These are phyloP conservation scores for Colletotrichum paranaense DNA, from an alignment of 2,329 filamentous ascomycete species.

Conservation along the genomic window DNA sequence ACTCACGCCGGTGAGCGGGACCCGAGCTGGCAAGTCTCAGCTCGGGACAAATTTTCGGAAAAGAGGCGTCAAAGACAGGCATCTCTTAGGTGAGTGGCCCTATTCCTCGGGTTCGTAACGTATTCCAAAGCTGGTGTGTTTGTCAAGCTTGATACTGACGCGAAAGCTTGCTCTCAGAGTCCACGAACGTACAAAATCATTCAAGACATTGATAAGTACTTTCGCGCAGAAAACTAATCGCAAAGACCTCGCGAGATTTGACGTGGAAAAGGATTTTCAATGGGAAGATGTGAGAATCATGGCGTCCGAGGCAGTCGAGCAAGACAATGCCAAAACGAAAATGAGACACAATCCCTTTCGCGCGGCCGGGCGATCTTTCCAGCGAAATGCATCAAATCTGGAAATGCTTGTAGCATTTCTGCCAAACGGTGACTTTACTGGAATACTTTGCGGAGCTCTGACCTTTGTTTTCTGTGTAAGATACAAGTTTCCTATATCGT, in stretches of 20 bases:
- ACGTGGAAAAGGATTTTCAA: not conserved
- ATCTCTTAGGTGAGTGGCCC: not conserved
- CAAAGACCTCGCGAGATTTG: not conserved
- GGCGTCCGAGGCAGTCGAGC: slow-evolving; percentile 9
- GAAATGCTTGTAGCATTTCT: slow-evolving; percentile 11
- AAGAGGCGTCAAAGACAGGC: not conserved
- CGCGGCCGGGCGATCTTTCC: slow-evolving; percentile 15
- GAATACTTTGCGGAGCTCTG: slow-evolving; percentile 12
- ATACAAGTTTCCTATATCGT: not conserved
- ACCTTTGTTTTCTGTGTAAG: slow-evolving; percentile 13
- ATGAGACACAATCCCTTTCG: slow-evolving; percentile 1
- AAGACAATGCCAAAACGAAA: slow-evolving; percentile 1
- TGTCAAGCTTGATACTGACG: not conserved
- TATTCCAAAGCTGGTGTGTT: not conserved
- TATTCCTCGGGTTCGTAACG: too few species aligned
- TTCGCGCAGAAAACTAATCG: slow-evolving; percentile 3
- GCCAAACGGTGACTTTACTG: not conserved
- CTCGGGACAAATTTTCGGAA: not conserved
- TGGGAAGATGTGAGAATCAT: slow-evolving; percentile 14
- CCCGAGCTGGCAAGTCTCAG: slow-evolving; percentile 13
- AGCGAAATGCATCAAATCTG: slow-evolving; percentile 5
- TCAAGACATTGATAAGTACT: not conserved
- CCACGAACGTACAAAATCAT: not conserved
- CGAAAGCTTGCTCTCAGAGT: not conserved
- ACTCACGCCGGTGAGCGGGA: not conserved